Evolutionary conservation across 2,329 filamentous ascomycete species (phyloP), one percentile per base, ranked within the genome.

Genomic region (Epichloe bromicola): DNA sequence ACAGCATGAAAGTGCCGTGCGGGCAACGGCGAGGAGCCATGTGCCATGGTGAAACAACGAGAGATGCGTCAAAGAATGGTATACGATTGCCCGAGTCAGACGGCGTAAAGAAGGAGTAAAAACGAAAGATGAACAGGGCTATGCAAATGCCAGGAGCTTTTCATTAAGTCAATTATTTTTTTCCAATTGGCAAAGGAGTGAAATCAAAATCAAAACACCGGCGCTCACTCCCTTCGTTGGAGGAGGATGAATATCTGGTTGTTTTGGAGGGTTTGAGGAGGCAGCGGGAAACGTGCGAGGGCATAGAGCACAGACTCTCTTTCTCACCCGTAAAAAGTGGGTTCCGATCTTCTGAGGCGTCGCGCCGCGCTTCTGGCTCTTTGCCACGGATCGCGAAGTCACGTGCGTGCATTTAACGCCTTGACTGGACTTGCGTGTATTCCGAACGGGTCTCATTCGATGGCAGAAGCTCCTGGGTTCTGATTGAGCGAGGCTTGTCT

Each of bases 1-100:
- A 61, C 45, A 33, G 58, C 53, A 52, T 57, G 61, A 37, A 61
- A 57, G 47, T 61, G 63, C 55, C 65, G 56, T 26, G 63, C 55
- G 15, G 63, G 64, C 53, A 65, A 51, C 15, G 63, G 63, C 50
- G 68, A 65, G 39, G 61, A 62, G 49, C 51, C 56, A 42, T 46
- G 56, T 36, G 63, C 60, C 64, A 66, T 67, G 43, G 49, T 55
- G 52, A 51, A 46, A 38, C 17, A 20, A 41, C 53, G 7, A 41
- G 15, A 12, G 40, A 10, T 20, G 15, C 10, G 10, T 17, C 19
- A 11, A 40, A 5, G 37, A 38, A 49, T 17, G 33, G 19, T 37
- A 40, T 19, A 11, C 12, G 7, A 17, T 36, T 20, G 44, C 17
- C 19, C 40, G 10, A 26, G 12, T 19, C n/a, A 15, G 30, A 30